phyloP scores from a whole-genome alignment of 2,329 filamentous ascomycete genomes.

The Nemania serpens region DNA sequence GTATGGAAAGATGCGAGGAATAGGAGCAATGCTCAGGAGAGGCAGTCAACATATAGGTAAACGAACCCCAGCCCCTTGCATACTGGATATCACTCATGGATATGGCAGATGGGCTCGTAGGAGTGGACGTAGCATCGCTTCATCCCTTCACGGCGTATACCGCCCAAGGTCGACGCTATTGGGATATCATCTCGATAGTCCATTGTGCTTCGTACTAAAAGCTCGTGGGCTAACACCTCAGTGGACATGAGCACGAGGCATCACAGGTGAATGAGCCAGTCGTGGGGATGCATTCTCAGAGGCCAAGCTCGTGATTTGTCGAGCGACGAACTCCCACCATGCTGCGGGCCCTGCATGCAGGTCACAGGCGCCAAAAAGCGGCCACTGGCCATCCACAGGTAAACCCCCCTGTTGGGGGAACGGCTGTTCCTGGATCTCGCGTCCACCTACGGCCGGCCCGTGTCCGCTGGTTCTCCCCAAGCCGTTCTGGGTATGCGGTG shows the following conservation, averaged over 20 bases:
- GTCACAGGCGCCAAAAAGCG: constrained; percentile 35
- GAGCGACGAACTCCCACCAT: constrained; percentile 14
- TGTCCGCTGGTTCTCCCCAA: constrained; percentile 2
- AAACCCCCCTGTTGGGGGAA: constrained; percentile 13
- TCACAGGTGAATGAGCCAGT: constrained; percentile 28
- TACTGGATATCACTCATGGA: background rate
- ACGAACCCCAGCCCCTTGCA: background rate
- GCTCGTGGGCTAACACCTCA: constrained; percentile 5
- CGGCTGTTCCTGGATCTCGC: constrained; percentile 20
- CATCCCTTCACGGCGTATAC: constrained; percentile 1
- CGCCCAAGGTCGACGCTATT: constrained; percentile 9
- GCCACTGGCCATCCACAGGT: constrained; percentile 16
- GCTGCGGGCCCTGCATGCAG: constrained; percentile 27
- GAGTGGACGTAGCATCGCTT: constrained; percentile 20
- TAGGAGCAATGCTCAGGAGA: constrained; percentile 2
- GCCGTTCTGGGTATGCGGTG: background rate
- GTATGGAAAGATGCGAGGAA: constrained; percentile 12
- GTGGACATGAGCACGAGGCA: constrained; percentile 3
- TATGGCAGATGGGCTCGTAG: background rate
- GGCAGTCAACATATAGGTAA: constrained; percentile 15
- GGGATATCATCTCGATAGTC: constrained; percentile 12
- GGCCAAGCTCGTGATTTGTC: constrained; percentile 34
- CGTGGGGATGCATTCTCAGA: background rate
- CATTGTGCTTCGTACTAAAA: constrained; percentile 1
- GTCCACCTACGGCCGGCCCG: constrained; percentile 4